A percentile compares a stretch with the other conserved stretches of the same genome.
These are phyloP conservation scores for Delonix regia DNA, from an alignment of 306 rosid genomes.

Conservation along the genomic window DNA sequence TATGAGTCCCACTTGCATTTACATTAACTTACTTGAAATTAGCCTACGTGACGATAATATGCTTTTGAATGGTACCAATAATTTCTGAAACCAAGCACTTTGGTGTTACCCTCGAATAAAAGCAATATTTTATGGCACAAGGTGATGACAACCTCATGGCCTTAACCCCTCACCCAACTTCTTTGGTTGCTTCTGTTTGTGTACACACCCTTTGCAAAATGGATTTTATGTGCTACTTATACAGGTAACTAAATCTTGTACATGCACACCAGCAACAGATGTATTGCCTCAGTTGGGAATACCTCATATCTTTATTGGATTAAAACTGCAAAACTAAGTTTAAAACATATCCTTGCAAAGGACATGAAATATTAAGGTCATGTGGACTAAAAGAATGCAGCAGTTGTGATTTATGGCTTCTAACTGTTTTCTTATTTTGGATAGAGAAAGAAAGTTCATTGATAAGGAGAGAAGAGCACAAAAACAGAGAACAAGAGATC, in stretches of 20 bases:
- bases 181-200: constrained; percentile 6
- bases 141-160: background rate
- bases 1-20: background rate
- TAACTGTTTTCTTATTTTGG: background rate
- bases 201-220: background rate
- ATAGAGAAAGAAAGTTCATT: background rate
- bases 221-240: background rate
- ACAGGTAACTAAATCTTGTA: background rate
- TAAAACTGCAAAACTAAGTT: background rate
- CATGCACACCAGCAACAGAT: constrained; percentile 2
- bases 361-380: background rate
- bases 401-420: background rate
- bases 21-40: background rate
- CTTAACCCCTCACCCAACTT: background rate
- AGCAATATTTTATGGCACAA: background rate
- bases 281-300: background rate
- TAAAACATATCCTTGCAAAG: background rate
- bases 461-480: background rate
- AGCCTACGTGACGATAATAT: constrained; percentile 6
- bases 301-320: background rate
- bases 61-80: background rate
- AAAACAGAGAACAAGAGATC: background rate
- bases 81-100: background rate
- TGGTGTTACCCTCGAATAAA: background rate
- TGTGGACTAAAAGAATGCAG: background rate